These are phyloP conservation scores for Fusarium sp. DNA, from an alignment of 2,329 filamentous ascomycete species.

Conservation along the genomic window DNA sequence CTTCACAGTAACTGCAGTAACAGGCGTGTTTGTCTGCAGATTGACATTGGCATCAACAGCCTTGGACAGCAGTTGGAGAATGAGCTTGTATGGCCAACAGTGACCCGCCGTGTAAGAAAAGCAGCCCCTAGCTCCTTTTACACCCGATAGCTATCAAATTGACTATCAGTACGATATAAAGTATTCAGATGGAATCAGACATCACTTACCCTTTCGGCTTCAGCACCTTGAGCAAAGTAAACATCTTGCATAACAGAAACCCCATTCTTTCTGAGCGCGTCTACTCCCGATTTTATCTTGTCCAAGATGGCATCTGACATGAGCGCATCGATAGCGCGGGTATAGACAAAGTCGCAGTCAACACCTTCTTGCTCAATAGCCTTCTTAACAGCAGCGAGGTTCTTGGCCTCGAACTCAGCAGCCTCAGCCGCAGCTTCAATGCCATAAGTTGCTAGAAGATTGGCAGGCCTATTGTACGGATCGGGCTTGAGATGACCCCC, in stretches of 20 bases:
- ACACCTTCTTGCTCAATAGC: neutral
- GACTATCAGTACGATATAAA: rapidly evolving
- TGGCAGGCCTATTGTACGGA: neutral
- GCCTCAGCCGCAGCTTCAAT: neutral
- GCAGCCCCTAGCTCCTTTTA: slow-evolving; percentile 1
- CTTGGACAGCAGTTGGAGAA: neutral
- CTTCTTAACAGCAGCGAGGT: neutral
- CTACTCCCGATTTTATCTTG: neutral
- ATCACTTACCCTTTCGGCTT: neutral
- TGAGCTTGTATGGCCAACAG: slow-evolving; percentile 9
- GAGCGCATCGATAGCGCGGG: neutral
- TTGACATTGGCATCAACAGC: slow-evolving; percentile 3
- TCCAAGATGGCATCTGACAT: neutral
- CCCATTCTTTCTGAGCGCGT: neutral
- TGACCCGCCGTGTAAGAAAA: neutral
- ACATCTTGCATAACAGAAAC: slow-evolving; percentile 9
- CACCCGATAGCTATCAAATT: neutral
- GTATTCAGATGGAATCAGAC: rapidly evolving
- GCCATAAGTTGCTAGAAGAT: neutral
- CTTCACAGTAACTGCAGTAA: neutral
- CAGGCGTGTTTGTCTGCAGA: neutral
- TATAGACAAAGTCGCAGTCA: slow-evolving; percentile 6
- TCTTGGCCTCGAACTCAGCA: slow-evolving; percentile 1
- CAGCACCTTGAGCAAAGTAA: neutral
- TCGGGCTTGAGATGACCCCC: neutral